phyloP scores from a whole-genome alignment of 441 rosid genomes.

The California macrophylla region DNA sequence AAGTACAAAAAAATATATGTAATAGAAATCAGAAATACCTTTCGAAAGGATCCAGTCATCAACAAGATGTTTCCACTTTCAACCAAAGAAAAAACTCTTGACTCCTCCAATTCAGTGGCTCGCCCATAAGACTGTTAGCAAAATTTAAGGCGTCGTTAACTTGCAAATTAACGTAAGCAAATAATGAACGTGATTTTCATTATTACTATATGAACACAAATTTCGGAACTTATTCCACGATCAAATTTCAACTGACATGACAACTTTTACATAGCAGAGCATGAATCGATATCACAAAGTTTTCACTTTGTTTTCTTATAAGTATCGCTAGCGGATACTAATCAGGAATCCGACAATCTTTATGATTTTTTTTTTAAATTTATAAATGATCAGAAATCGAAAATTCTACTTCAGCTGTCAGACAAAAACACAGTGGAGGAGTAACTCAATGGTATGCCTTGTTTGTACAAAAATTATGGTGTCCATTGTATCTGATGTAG shows the following conservation, averaged over 20 bases:
- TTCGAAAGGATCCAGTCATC: slow-evolving; percentile 5
- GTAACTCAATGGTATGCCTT: not conserved
- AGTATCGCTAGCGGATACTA: not conserved
- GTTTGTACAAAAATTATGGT: not conserved
- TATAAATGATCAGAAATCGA: not conserved
- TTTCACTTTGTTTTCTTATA: not conserved
- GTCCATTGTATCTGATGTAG: not conserved
- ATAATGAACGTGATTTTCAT: not conserved
- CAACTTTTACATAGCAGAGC: not conserved
- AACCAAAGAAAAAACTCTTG: slow-evolving; percentile 7
- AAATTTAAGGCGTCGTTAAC: slow-evolving; percentile 5
- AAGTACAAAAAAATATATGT: not conserved
- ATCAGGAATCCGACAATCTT: not conserved
- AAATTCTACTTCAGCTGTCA: not conserved
- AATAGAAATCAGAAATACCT: not conserved
- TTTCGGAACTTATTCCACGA: not conserved
- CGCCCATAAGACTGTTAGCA: slow-evolving; percentile 69
- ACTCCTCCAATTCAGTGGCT: slow-evolving; percentile 9
- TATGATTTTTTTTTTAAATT: not conserved
- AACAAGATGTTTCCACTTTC: slow-evolving; percentile 12
- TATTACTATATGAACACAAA: not conserved
- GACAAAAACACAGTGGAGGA: not conserved
- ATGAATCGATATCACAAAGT: not conserved
- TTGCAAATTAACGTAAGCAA: slow-evolving; percentile 2
- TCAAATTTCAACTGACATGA: not conserved